A percentile compares a stretch with the other conserved stretches of the same genome.
phyloP scores from a whole-genome alignment of 768 basidiomycete genomes.

The Leccinum longicurvipes region DNA sequence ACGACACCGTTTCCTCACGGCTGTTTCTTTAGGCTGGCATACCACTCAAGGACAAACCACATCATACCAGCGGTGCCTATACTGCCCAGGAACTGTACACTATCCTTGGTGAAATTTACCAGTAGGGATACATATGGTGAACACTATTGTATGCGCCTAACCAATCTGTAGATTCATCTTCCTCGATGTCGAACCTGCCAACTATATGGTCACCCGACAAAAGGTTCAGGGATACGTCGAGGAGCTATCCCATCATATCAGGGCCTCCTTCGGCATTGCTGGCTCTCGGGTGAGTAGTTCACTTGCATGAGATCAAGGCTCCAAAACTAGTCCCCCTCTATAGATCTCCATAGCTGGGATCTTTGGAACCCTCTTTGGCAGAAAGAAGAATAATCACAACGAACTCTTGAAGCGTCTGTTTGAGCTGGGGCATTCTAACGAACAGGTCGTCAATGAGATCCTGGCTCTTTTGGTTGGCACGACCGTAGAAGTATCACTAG shows the following conservation, averaged over 20 bases:
- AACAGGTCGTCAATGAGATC: conserved; percentile 65
- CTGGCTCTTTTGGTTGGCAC: conserved; percentile 68
- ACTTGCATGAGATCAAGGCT: neutral
- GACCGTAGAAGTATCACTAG: conserved; percentile 67
- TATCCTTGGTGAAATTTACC: conserved; percentile 68
- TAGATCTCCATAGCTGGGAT: conserved; percentile 39
- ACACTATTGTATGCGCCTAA: neutral
- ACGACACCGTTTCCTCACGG: neutral
- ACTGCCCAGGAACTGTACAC: conserved; percentile 59
- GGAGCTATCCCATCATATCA: conserved; percentile 56
- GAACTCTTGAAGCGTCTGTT: conserved; percentile 57
- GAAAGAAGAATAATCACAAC: conserved; percentile 39
- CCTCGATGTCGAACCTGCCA: conserved; percentile 62
- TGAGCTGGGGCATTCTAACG: conserved; percentile 51
- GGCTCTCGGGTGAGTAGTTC: conserved; percentile 40
- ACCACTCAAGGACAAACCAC: conserved; percentile 54
- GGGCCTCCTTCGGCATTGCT: conserved; percentile 40
- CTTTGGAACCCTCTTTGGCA: conserved; percentile 49
- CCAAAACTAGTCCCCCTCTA: neutral
- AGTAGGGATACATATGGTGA: conserved; percentile 35
- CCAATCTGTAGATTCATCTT: conserved; percentile 58
- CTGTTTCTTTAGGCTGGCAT: conserved; percentile 57
- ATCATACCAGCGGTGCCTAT: conserved; percentile 51
- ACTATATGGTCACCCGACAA: conserved; percentile 52
- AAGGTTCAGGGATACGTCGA: conserved; percentile 52